phyloP scores from a whole-genome alignment of 2,329 filamentous ascomycete species.

The Cladosporium sp. region DNA sequence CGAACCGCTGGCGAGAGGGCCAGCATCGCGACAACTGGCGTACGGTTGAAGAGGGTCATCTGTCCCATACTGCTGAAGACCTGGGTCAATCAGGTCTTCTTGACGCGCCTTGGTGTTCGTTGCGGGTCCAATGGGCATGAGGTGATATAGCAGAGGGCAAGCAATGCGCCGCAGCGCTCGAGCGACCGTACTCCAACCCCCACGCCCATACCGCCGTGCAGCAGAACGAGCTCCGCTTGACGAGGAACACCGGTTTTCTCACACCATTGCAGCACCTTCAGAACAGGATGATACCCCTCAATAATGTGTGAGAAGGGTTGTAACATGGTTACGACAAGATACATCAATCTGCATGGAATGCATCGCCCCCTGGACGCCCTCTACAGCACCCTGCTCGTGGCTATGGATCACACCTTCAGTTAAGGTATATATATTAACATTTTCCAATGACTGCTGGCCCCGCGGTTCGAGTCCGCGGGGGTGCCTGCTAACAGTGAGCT shows the following conservation, averaged over 20 bases:
- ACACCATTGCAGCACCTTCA: not conserved
- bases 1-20: no score
- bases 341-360: not conserved
- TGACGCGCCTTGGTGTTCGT: not conserved
- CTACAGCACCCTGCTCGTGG: not conserved
- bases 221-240: not conserved
- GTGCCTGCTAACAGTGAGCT: no score
- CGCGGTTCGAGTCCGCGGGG: no score
- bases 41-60: no score
- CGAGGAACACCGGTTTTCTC: not conserved
- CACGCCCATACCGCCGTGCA: not conserved
- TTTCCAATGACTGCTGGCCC: no score
- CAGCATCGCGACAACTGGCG: no score
- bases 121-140: not conserved
- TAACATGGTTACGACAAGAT: not conserved
- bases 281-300: not conserved
- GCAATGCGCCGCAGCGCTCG: no score
- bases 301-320: not conserved
- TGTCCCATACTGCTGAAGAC: no score
- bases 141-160: not conserved
- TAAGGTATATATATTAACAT: no score
- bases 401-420: no score
- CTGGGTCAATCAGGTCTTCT: not conserved
- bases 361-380: no score
- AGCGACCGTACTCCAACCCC: no score